phyloP scores from a whole-genome alignment of 495 filamentous ascomycete genomes.

The Xylaria flabelliformis region DNA sequence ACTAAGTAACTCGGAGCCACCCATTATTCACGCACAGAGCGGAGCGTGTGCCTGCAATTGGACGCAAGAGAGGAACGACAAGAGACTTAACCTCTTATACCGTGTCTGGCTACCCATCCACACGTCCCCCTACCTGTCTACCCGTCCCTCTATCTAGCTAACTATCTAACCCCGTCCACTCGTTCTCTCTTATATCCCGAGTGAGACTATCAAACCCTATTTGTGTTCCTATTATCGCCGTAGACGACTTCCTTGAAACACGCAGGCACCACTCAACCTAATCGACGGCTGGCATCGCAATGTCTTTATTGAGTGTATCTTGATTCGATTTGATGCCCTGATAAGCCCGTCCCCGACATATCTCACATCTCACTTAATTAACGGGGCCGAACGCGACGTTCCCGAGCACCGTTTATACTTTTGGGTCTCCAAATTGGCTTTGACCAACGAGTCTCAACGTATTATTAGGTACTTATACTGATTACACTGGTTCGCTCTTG shows the following conservation, averaged over 20 bases:
- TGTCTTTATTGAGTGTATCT: conserved; percentile 14
- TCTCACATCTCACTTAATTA: background rate
- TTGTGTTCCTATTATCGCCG: conserved; percentile 15
- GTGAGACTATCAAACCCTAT: conserved; percentile 25
- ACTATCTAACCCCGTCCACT: conserved; percentile 23
- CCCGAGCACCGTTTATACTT: background rate
- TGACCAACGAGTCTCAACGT: background rate
- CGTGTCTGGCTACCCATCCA: conserved; percentile 14
- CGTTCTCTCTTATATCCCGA: conserved; percentile 25
- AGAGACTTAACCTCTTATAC: conserved; percentile 12
- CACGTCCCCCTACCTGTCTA: conserved; percentile 25
- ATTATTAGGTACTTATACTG: background rate
- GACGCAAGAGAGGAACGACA: conserved; percentile 8
- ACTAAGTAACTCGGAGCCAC: conserved; percentile 3
- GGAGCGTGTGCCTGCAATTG: conserved; percentile 1
- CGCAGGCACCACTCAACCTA: conserved; percentile 1
- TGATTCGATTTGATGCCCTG: conserved; percentile 2
- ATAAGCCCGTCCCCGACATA: conserved; percentile 10
- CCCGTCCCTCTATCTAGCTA: conserved; percentile 19
- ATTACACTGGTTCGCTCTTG: conserved; percentile 7
- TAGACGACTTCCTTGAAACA: conserved; percentile 9
- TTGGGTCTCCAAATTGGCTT: conserved; percentile 11
- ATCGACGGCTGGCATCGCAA: conserved; percentile 8
- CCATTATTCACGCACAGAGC: conserved; percentile 3
- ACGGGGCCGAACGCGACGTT: conserved; percentile 8